phyloP scores from a whole-genome alignment of 2,329 filamentous ascomycete genomes.

The Colletotrichum falcatum region DNA sequence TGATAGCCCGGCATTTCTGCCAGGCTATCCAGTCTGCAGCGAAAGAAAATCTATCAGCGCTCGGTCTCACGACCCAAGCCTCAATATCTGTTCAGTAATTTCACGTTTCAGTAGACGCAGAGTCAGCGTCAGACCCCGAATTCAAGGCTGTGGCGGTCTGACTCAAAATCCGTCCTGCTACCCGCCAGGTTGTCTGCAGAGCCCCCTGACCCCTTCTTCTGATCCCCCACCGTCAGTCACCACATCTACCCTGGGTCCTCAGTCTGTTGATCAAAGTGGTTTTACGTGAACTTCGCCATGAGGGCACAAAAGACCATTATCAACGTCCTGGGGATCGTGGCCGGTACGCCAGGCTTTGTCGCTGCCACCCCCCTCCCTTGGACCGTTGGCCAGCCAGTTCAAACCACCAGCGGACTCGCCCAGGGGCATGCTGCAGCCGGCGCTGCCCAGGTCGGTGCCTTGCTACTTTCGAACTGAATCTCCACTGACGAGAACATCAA shows the following conservation, averaged over 20 bases:
- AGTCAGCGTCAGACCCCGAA: slow-evolving; percentile 15
- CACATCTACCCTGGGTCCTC: not conserved
- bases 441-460: slow-evolving; percentile 15
- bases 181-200: not conserved
- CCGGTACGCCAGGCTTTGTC: not conserved
- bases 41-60: not conserved
- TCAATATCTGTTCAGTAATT: not conserved
- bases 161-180: slow-evolving; percentile 3
- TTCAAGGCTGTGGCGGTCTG: slow-evolving; percentile 5
- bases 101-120: not conserved
- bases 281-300: slow-evolving; percentile 19
- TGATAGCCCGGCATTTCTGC: not conserved
- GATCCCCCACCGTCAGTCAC: not conserved
- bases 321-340: slow-evolving; percentile 16
- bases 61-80: slow-evolving; percentile 14
- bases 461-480: not conserved
- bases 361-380: slow-evolving; percentile 24
- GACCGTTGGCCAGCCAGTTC: slow-evolving; percentile 23
- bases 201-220: not conserved
- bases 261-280: not conserved
- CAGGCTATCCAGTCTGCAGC: not conserved
- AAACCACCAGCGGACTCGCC: slow-evolving; percentile 31
- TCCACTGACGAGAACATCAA: not conserved
- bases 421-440: slow-evolving; percentile 26
- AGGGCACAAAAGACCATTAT: slow-evolving; percentile 21